Evolutionary conservation across 306 rosid genomes (phyloP).

Genomic region (Prosopis cineraria): DNA sequence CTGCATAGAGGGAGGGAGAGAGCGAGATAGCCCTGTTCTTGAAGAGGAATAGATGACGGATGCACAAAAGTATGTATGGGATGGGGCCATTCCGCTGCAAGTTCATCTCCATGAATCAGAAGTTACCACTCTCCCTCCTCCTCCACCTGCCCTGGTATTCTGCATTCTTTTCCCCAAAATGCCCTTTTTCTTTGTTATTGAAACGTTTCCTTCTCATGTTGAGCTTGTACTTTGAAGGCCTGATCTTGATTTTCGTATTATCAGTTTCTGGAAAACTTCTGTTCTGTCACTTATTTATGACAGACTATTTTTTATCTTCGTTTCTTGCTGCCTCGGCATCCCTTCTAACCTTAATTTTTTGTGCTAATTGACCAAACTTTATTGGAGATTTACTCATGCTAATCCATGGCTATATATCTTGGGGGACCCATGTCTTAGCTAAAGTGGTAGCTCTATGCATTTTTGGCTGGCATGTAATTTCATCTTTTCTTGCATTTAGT

Average conservation of each 20-base stretch:
- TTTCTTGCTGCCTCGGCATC: background rate
- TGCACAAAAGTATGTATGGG: conserved; percentile 77
- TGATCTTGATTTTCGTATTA: background rate
- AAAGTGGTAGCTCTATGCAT: background rate
- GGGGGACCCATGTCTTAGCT: background rate
- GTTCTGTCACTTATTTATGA: background rate
- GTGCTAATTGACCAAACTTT: background rate
- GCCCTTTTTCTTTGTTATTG: background rate
- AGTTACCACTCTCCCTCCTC: conserved; percentile 87
- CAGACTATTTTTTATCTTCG: background rate
- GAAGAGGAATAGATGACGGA: conserved; percentile 45
- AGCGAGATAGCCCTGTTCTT: background rate
- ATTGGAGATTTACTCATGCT: background rate
- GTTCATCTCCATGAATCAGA: conserved; percentile 91
- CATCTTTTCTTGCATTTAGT: background rate
- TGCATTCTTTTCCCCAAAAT: background rate
- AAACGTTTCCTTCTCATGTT: background rate
- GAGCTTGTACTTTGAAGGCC: background rate
- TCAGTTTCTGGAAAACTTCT: background rate
- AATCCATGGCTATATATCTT: background rate
- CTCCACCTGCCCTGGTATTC: conserved; percentile 77
- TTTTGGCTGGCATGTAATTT: background rate
- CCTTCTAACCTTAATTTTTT: background rate
- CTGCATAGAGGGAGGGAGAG: background rate
- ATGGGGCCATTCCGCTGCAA: conserved; percentile 83